Base-by-base conservation (phyloP, 2,329 filamentous ascomycete species). In the Emydomyces testavorans region DNA sequence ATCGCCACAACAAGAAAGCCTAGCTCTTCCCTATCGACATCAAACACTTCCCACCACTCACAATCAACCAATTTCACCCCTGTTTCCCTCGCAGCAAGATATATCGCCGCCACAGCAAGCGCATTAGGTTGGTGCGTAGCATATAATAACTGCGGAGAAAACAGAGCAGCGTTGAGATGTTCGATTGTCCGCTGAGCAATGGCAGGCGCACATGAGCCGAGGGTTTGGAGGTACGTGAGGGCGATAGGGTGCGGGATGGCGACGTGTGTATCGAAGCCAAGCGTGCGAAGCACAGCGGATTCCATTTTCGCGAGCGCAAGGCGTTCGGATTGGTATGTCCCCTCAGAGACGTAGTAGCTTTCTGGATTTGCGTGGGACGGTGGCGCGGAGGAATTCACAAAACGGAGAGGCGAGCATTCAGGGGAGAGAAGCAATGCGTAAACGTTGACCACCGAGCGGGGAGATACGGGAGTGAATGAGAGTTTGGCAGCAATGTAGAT, bases 41-140 rank as follows among this genome's bases (percentile, higher is more conserved):
- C 92, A 63, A 96, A 96, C 0, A 96, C 86, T 65, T 95, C 89
- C 92, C 92, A 98, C 92, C 92, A 98, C 53, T 86, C 82, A 40
- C 77, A 78, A 53, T 84, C 83, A 0, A 90, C 87, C 67, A 95
- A 74, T 63, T 85, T 88, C 10, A 84, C 78, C 0, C 76, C 80
- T 1, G 78, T 64, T 55, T 96, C 88, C 37, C 82, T 76, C 0
- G 87, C 84, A 0, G 90, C 85, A n/a, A 87, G 78, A 62, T 96
- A 98, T 26, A 95, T 83, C 1, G 89, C 86, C 1, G 89, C 85
- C 2, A 87, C 86, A 3, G 92, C 90, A 7, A 98, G 71, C 20
- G 82, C 78, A 52, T 83, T 77, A 1, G 92, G 90, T 62, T 96
- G 92, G 61, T 95, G 89, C 2, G 92, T 96, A 23, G 94, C 71